A percentile compares a stretch with the other conserved stretches of the same genome.
These are phyloP conservation scores for Vitis amurensis DNA, from an alignment of 164 flowering plant genomes.

Conservation along the genomic window DNA sequence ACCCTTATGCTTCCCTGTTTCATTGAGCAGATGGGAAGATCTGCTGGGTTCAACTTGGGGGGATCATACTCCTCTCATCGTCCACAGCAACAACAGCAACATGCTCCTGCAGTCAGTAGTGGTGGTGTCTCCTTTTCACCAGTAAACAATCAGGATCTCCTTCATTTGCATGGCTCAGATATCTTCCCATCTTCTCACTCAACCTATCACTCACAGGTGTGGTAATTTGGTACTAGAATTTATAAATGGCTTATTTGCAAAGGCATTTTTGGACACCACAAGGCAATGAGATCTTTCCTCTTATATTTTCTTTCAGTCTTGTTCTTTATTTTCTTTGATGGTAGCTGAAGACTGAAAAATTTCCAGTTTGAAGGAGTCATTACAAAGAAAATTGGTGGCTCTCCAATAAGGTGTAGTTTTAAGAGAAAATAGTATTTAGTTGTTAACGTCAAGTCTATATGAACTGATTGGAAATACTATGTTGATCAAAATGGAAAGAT, in stretches of 20 bases:
- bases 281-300: background rate
- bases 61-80: conserved; percentile 77
- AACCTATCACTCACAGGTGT: conserved; percentile 74
- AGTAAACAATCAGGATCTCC: conserved; percentile 75
- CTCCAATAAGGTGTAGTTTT: background rate
- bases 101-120: conserved; percentile 64
- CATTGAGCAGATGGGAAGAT: conserved; percentile 60
- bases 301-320: background rate
- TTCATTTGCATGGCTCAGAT: conserved; percentile 79
- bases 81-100: conserved; percentile 70
- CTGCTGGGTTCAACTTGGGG: conserved; percentile 80
- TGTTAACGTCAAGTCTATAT: background rate
- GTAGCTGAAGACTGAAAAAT: no score
- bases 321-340: background rate
- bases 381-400: background rate
- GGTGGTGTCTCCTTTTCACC: conserved; percentile 63
- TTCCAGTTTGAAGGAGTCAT: no score
- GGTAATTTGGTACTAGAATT: conserved; percentile 9
- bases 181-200: conserved; percentile 78
- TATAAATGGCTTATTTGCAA: background rate
- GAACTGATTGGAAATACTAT: background rate
- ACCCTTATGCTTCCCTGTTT: background rate
- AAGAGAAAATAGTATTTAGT: background rate
- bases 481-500: background rate
- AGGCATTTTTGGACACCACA: background rate